Percentiles rank a stretch among this genome's conserved stretches.
Evolutionary conservation across 352 stramenopile species (phyloP).

Genomic region (Proteromonas lacertae): DNA sequence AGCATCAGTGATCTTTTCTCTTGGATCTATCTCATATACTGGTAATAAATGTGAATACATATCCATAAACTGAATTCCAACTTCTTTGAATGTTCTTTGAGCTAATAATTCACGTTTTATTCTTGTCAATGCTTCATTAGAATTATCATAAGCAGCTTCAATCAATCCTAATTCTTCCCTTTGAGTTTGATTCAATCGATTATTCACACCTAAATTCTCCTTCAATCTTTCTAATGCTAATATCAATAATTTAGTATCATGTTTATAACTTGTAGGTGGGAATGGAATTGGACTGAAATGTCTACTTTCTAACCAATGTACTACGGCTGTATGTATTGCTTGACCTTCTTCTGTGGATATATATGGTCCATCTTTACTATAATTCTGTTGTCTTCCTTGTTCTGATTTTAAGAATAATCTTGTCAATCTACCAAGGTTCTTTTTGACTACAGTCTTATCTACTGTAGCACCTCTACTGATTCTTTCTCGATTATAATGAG

Average conservation of each 20-base stretch:
- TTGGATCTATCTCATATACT: slow-evolving; percentile 91
- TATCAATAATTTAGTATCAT: slow-evolving; percentile 98
- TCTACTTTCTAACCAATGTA: slow-evolving; percentile 94
- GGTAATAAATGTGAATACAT: slow-evolving; percentile 91
- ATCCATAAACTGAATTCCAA: slow-evolving; percentile 95
- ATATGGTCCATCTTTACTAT: slow-evolving; percentile 55
- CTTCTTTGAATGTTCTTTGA: slow-evolving; percentile 98
- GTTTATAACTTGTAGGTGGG: slow-evolving; percentile 94
- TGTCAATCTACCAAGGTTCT: slow-evolving; percentile 90
- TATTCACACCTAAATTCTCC: slow-evolving; percentile 88
- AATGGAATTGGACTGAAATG: slow-evolving; percentile 98
- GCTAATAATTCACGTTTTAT: slow-evolving; percentile 97
- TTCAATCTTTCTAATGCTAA: slow-evolving; percentile 90
- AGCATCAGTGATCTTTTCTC: slow-evolving; percentile 98
- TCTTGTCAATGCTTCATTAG: slow-evolving; percentile 74
- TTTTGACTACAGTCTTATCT: slow-evolving; percentile 97
- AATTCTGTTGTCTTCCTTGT: slow-evolving; percentile 50
- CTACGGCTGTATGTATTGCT: slow-evolving; percentile 95
- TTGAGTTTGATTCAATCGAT: slow-evolving; percentile 76
- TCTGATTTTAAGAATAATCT: slow-evolving; percentile 96
- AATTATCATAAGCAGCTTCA: slow-evolving; percentile 97
- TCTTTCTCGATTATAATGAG: slow-evolving; percentile 97
- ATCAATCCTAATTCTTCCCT: slow-evolving; percentile 93
- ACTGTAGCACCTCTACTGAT: slow-evolving; percentile 95
- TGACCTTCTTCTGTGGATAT: slow-evolving; percentile 92